A percentile compares a stretch with the other conserved stretches of the same genome.
Conservation (phyloP, 441 rosid genomes). For the Isatis lusitanica region DNA sequence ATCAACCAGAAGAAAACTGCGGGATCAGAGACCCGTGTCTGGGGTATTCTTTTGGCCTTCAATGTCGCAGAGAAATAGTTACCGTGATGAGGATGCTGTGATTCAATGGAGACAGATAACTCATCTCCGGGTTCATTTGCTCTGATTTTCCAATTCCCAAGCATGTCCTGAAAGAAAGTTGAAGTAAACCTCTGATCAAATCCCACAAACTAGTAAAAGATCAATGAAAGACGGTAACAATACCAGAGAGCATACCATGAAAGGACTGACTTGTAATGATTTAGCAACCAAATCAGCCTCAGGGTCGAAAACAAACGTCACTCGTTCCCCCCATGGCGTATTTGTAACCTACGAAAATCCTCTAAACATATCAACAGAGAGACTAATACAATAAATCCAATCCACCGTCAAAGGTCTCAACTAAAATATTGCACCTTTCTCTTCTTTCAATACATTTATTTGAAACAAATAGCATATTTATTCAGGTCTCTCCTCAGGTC, state of each 20-base stretch:
- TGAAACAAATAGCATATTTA: neutral
- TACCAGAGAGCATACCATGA: conserved; percentile 59
- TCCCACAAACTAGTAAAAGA: neutral
- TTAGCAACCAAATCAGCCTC: conserved; percentile 78
- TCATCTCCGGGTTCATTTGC: conserved; percentile 67
- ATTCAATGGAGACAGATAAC: conserved; percentile 59
- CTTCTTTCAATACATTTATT: neutral
- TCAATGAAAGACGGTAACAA: neutral
- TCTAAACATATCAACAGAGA: conserved; percentile 16
- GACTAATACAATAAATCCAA: neutral
- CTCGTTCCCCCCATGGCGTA: conserved; percentile 95
- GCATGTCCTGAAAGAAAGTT: conserved; percentile 67
- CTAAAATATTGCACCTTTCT: neutral
- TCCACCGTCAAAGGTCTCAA: neutral
- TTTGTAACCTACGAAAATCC: conserved; percentile 70
- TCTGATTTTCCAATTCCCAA: conserved; percentile 73
- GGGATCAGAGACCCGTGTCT: conserved; percentile 41
- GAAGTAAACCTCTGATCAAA: neutral
- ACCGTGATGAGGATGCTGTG: conserved; percentile 77
- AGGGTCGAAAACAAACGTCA: conserved; percentile 72
- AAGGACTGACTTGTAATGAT: conserved; percentile 94
- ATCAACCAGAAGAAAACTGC: conserved; percentile 84
- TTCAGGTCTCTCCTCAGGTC: neutral
- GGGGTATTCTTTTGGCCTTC: conserved; percentile 54
- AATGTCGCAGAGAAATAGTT: conserved; percentile 75